Evolutionary conservation across 331 rosid species (phyloP).

Genomic region (Quercus phellos): DNA sequence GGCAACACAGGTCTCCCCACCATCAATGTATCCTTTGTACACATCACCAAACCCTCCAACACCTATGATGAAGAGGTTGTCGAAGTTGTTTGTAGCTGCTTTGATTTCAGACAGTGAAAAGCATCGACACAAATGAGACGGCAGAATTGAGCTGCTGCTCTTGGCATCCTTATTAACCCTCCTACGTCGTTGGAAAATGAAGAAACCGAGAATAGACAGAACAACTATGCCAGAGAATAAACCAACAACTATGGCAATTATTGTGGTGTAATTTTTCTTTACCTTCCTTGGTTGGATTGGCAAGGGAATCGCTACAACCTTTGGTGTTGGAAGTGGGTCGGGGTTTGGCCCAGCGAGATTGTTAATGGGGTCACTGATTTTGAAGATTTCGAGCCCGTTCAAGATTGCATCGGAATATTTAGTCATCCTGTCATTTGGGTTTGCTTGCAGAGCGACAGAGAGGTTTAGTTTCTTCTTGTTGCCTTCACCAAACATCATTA

Average conservation of each 20-base stretch:
- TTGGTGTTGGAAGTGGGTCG: background rate
- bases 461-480: conserved; percentile 24
- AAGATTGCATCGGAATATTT: conserved; percentile 10
- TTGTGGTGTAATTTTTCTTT: accelerated
- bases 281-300: no score
- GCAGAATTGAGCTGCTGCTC: background rate
- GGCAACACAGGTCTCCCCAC: conserved; percentile 34
- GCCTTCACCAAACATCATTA: accelerated
- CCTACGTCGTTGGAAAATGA: no score
- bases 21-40: conserved; percentile 56
- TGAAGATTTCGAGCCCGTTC: conserved; percentile 68
- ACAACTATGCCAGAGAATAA: no score
- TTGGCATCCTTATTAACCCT: no score
- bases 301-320: no score
- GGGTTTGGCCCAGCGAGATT: conserved; percentile 60
- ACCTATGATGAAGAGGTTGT: conserved; percentile 11
- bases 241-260: no score
- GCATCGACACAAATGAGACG: conserved; percentile 12
- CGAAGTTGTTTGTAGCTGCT: conserved; percentile 27
- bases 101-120: conserved; percentile 28
- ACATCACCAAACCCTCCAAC: conserved; percentile 36
- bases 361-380: conserved; percentile 19
- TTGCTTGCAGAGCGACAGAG: conserved; percentile 32
- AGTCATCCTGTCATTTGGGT: background rate
- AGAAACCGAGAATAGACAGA: no score